A percentile compares a stretch with the other conserved stretches of the same genome.
Conservation (phyloP, 495 filamentous ascomycete species). For the Antarctomyces pellizariae region DNA sequence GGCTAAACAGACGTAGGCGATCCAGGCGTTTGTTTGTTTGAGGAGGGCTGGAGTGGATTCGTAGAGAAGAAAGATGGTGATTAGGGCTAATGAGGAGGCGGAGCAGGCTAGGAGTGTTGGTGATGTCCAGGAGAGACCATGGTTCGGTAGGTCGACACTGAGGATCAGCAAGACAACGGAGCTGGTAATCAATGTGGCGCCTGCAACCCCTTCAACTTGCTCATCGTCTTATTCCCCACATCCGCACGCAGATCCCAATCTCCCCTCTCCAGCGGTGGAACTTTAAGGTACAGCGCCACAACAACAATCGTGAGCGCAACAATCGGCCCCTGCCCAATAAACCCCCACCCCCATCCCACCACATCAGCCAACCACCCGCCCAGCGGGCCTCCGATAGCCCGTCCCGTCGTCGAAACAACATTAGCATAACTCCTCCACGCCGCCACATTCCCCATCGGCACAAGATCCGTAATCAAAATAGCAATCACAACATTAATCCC, state of each 20-base stretch:
- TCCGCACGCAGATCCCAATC: too few species aligned
- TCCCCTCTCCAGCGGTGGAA: too few species aligned
- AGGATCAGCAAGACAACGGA: conserved; percentile 25
- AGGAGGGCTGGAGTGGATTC: conserved; percentile 34
- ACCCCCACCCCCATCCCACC: conserved; percentile 34
- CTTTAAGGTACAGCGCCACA: conserved; percentile 6
- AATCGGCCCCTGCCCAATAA: conserved; percentile 5
- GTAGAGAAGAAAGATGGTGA: conserved; percentile 27
- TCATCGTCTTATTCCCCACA: conserved; percentile 4
- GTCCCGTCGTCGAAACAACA: conserved; percentile 34
- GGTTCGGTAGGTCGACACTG: conserved; percentile 34
- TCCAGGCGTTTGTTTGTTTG: conserved; percentile 25
- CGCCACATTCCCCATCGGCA: conserved; percentile 42
- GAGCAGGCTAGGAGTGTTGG: conserved; percentile 19
- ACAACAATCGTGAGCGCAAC: conserved; percentile 3
- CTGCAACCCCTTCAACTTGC: conserved; percentile 22
- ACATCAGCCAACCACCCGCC: conserved; percentile 41
- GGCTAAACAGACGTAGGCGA: conserved; percentile 26
- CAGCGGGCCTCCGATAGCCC: conserved; percentile 38
- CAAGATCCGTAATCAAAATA: conserved; percentile 37
- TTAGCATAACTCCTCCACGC: conserved; percentile 44
- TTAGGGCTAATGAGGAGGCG: conserved; percentile 14
- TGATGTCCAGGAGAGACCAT: conserved; percentile 30
- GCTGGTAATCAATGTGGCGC: conserved; percentile 23
- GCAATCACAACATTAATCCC: conserved; percentile 32